Evolutionary conservation across 306 rosid genomes (phyloP).

Genomic region (Hippophae gyantsensis): DNA sequence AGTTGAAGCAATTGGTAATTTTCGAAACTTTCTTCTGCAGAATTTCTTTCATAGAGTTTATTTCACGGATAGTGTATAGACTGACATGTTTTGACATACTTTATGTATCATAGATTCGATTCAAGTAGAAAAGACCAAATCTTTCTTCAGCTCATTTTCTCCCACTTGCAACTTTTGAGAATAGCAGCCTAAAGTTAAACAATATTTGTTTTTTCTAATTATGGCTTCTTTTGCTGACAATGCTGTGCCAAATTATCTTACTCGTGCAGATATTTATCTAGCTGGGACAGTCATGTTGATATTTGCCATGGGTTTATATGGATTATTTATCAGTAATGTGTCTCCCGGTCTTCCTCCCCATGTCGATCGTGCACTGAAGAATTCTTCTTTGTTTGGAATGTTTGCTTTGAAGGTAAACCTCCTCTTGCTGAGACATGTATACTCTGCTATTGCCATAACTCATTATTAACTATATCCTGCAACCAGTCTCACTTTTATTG

Average conservation of each 20-base stretch:
- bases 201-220: background rate
- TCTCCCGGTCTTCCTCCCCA: constrained; percentile 40
- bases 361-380: constrained; percentile 63
- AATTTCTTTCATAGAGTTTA: background rate
- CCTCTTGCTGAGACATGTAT: background rate
- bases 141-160: constrained; percentile 8
- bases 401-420: constrained; percentile 74
- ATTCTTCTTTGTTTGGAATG: constrained; percentile 92
- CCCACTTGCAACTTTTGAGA: constrained; percentile 2
- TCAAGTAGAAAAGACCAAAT: constrained; percentile 5
- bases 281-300: constrained; percentile 98
- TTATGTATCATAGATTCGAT: background rate
- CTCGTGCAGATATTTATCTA: constrained; percentile 86
- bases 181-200: background rate
- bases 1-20: constrained; percentile 93
- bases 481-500: no score
- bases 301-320: constrained; percentile 89
- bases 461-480: background rate
- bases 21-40: constrained; percentile 3
- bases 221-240: constrained; percentile 5
- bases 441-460: background rate
- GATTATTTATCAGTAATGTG: constrained; percentile 74
- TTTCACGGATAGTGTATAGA: background rate
- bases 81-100: background rate
- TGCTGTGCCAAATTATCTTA: constrained; percentile 11